Evolutionary conservation across 306 rosid genomes (phyloP).

Genomic region (Sechiopsis laciniata): DNA sequence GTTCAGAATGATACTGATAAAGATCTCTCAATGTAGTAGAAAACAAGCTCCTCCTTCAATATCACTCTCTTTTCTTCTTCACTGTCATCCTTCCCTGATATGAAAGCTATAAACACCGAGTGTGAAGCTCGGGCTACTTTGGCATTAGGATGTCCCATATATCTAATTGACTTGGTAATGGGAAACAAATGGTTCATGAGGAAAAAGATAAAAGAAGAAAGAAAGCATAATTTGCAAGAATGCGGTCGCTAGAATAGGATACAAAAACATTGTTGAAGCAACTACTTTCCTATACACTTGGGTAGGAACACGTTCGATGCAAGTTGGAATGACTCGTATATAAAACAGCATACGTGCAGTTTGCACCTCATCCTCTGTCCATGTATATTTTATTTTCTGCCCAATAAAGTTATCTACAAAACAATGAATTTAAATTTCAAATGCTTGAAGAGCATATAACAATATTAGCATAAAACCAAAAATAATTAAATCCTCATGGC

Average conservation of each 20-base stretch:
- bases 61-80: slow-evolving; percentile 36
- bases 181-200: slow-evolving; percentile 26
- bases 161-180: slow-evolving; percentile 49
- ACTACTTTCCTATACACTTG: slow-evolving; percentile 45
- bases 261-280: slow-evolving; percentile 83
- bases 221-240: slow-evolving; percentile 17
- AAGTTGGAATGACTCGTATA: slow-evolving; percentile 79
- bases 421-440: slow-evolving; percentile 11
- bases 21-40: slow-evolving; percentile 73
- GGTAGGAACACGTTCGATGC: slow-evolving; percentile 58
- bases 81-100: slow-evolving; percentile 57
- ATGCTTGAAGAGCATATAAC: background rate
- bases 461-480: background rate
- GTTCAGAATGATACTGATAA: slow-evolving; percentile 44
- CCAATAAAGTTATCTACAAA: slow-evolving; percentile 33
- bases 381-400: slow-evolving; percentile 46
- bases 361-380: slow-evolving; percentile 84
- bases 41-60: slow-evolving; percentile 81
- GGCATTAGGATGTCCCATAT: slow-evolving; percentile 74
- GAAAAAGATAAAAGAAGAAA: slow-evolving; percentile 18
- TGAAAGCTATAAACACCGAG: slow-evolving; percentile 60
- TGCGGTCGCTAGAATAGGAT: slow-evolving; percentile 46
- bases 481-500: background rate
- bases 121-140: slow-evolving; percentile 82
- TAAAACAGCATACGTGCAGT: slow-evolving; percentile 75